These are phyloP conservation scores for Aspergillus steynii DNA, from an alignment of 495 filamentous ascomycete species.

Conservation along the genomic window DNA sequence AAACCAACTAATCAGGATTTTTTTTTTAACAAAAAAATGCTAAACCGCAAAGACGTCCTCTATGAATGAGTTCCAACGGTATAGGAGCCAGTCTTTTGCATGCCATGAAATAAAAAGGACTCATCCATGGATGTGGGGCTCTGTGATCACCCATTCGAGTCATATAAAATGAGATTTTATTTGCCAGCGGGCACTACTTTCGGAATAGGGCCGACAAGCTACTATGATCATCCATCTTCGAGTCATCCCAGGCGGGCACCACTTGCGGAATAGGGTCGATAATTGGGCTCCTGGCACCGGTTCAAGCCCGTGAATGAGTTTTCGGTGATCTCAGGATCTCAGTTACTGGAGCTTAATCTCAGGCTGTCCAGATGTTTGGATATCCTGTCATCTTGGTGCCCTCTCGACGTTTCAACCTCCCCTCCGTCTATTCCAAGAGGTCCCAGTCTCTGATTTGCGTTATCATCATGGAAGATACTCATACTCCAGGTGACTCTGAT, in stretches of 20 bases:
- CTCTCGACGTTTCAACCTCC: slow-evolving; percentile 2
- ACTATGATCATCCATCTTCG: too few relatives aligned
- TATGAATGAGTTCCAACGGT: too few relatives aligned
- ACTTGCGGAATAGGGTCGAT: background rate
- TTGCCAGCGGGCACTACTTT: background rate
- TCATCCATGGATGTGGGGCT: slow-evolving; percentile 1
- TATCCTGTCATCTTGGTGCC: background rate
- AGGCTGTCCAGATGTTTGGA: background rate
- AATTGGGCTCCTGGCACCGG: too few relatives aligned
- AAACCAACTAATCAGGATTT: too few relatives aligned
- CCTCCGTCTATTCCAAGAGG: background rate
- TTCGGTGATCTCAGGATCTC: too few relatives aligned
- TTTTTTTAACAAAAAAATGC: too few relatives aligned
- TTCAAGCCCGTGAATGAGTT: too few relatives aligned
- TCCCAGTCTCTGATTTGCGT: background rate
- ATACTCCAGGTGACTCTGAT: slow-evolving; percentile 1
- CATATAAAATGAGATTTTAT: background rate
- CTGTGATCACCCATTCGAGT: too few relatives aligned
- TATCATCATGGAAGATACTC: slow-evolving; percentile 3
- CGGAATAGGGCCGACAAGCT: background rate
- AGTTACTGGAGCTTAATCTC: background rate
- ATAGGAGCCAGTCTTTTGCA: too few relatives aligned
- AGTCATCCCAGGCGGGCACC: too few relatives aligned
- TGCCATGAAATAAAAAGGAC: background rate
- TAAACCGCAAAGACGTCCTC: too few relatives aligned